Evolutionary conservation across 2,329 filamentous ascomycete genomes (phyloP), one percentile per base, ranked within the genome.

Genomic region (Aureobasidium sp.): DNA sequence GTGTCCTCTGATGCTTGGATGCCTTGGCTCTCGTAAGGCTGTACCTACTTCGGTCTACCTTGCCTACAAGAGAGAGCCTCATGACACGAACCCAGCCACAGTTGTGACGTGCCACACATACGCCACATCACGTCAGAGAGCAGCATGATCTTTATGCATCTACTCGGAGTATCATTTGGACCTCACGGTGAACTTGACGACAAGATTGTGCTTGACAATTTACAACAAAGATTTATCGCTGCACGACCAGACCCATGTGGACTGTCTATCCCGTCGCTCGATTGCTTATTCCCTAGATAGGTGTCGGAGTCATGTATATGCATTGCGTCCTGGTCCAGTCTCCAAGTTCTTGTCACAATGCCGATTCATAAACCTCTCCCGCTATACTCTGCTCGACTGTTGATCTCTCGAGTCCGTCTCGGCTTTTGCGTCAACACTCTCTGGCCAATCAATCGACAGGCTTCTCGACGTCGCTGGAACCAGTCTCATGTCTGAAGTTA

Each of bases 381-480:
- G 44, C 36, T 37, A 34, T 34, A 64, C 69, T 37, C 66, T 69
- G 29, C 68, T 76, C 29, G 73, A 76, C 58, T 67, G 75, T 29
- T 63, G 71, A 32, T 72, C 69, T 2, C 68, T 67, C 5, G 67
- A 70, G 29, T 73, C 72, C 48, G 75, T 76, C 61, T 37, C 68
- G n/a, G 64, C 66, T 47, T 73, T 76, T 66, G 68, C 69, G 16
- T 48, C 67, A 4, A 65, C 67, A 41, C 64, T 75, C 13, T 59
- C 64, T 29, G 67, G 67, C 45, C 69, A 71, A 30, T 68, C 70
- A 14, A 61, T 76, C 27, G 72, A 76, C 61, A 59, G 76, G 30
- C 66, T 77, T 1, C 67, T 76, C 42, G 75, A 76, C 62, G 68
- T 76, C 21, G 74, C 74, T 3, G 72, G 75, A 30, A 65, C 76